Percentiles rank a stretch among this genome's conserved stretches.
phyloP scores from a whole-genome alignment of 805 yeast genomes.

The Lipomyces lipofer region DNA sequence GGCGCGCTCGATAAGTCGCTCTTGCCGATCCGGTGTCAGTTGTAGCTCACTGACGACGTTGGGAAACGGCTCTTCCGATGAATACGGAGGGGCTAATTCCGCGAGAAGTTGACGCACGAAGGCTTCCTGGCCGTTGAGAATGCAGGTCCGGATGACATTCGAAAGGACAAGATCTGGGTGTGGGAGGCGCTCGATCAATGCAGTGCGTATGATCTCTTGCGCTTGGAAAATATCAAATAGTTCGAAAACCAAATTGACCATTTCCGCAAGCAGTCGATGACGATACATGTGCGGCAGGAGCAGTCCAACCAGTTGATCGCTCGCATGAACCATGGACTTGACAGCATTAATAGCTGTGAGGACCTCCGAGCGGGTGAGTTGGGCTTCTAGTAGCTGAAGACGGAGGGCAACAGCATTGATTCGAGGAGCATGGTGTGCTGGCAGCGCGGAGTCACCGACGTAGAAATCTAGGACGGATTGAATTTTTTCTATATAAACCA shows the following conservation, averaged over 20 bases:
- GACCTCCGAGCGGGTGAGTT: slow-evolving; percentile 10
- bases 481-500: background rate
- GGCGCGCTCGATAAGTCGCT: slow-evolving; percentile 9
- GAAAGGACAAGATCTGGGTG: slow-evolving; percentile 6
- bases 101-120: slow-evolving; percentile 18
- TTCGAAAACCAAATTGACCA: slow-evolving; percentile 8
- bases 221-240: slow-evolving; percentile 14
- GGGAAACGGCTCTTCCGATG: too few species aligned
- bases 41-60: background rate
- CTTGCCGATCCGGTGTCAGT: background rate
- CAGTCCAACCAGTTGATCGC: background rate
- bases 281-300: slow-evolving; percentile 15
- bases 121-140: slow-evolving; percentile 1
- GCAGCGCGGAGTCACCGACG: slow-evolving; percentile 1
- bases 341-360: slow-evolving; percentile 5
- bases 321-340: background rate
- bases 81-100: slow-evolving; percentile 1
- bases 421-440: background rate
- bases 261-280: slow-evolving; percentile 17
- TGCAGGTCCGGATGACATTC: slow-evolving; percentile 13
- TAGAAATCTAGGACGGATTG: background rate
- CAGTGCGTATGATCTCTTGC: slow-evolving; percentile 2
- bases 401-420: slow-evolving; percentile 1
- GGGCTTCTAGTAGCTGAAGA: slow-evolving; percentile 5
- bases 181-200: background rate